These are phyloP conservation scores for Naematelia aurantialba DNA, from an alignment of 768 basidiomycete genomes.

Conservation along the genomic window DNA sequence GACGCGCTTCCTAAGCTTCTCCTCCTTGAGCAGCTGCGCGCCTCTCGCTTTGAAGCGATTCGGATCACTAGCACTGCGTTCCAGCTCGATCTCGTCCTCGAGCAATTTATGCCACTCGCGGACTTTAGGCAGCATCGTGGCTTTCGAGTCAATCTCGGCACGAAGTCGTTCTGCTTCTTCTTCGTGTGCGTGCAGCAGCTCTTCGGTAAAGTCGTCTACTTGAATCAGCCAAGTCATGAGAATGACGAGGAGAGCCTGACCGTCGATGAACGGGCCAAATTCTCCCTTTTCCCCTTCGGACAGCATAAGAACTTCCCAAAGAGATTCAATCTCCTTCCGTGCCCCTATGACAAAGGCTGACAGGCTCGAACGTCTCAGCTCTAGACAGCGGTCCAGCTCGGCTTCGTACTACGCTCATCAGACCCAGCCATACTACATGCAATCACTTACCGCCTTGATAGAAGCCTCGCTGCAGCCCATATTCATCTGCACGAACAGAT, in stretches of 20 bases:
- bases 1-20: slow-evolving; percentile 95
- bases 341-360: slow-evolving; percentile 76
- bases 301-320: slow-evolving; percentile 84
- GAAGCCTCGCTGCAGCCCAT: slow-evolving; percentile 75
- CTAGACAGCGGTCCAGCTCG: slow-evolving; percentile 84
- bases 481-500: slow-evolving; percentile 82
- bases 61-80: slow-evolving; percentile 50
- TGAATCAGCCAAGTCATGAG: slow-evolving; percentile 7
- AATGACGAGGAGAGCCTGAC: slow-evolving; percentile 53
- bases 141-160: slow-evolving; percentile 75
- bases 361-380: slow-evolving; percentile 83
- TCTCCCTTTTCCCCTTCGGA: slow-evolving; percentile 75
- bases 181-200: slow-evolving; percentile 77
- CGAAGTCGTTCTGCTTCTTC: slow-evolving; percentile 76
- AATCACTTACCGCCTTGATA: slow-evolving; percentile 58
- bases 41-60: slow-evolving; percentile 46
- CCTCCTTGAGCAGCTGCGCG: slow-evolving; percentile 69
- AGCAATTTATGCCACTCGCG: slow-evolving; percentile 88
- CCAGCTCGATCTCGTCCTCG: slow-evolving; percentile 82
- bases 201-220: slow-evolving; percentile 81
- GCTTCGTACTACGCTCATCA: slow-evolving; percentile 62
- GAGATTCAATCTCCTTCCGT: slow-evolving; percentile 68
- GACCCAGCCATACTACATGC: background rate
- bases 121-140: slow-evolving; percentile 67
- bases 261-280: slow-evolving; percentile 78